Conservation (phyloP, 2,329 filamentous ascomycete genomes). For the Colletotrichum orbiculare region DNA sequence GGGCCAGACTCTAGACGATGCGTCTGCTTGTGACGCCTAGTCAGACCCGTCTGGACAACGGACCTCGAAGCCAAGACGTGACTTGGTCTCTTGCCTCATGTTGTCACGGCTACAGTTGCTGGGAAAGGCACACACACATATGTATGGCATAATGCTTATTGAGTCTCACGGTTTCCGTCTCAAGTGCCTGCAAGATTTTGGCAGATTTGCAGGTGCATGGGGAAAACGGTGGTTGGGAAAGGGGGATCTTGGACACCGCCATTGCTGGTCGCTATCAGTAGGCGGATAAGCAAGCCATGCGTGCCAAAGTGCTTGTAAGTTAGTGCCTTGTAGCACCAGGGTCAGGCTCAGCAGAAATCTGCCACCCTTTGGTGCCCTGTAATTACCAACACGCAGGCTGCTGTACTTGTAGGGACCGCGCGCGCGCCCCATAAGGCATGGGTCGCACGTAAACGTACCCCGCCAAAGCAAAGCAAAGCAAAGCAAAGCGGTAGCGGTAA, state of each 20-base stretch:
- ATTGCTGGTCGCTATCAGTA: no score
- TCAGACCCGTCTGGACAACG: slow-evolving; percentile 3
- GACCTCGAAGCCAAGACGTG: neutral
- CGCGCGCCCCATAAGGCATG: slow-evolving; percentile 19
- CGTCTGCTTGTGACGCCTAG: neutral
- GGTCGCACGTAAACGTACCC: slow-evolving; percentile 13
- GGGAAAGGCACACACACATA: no score
- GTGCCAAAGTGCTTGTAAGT: neutral
- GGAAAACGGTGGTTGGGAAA: no score
- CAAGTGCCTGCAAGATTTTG: no score
- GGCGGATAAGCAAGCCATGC: no score
- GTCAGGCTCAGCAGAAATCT: slow-evolving; percentile 18
- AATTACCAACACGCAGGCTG: neutral
- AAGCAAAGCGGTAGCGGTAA: neutral
- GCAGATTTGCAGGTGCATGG: no score
- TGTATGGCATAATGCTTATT: no score
- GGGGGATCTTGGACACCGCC: no score
- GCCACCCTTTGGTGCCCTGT: slow-evolving; percentile 1
- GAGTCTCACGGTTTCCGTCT: no score
- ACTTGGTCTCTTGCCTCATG: slow-evolving; percentile 4
- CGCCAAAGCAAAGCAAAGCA: slow-evolving; percentile 28
- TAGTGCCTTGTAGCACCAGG: neutral
- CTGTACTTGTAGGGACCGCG: slow-evolving; percentile 11
- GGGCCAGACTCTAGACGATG: neutral
- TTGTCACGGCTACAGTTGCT: slow-evolving; percentile 1